A percentile compares a stretch with the other conserved stretches of the same genome.
These are phyloP conservation scores for Citropsis articulata DNA, from an alignment of 345 rosid species.

Conservation along the genomic window DNA sequence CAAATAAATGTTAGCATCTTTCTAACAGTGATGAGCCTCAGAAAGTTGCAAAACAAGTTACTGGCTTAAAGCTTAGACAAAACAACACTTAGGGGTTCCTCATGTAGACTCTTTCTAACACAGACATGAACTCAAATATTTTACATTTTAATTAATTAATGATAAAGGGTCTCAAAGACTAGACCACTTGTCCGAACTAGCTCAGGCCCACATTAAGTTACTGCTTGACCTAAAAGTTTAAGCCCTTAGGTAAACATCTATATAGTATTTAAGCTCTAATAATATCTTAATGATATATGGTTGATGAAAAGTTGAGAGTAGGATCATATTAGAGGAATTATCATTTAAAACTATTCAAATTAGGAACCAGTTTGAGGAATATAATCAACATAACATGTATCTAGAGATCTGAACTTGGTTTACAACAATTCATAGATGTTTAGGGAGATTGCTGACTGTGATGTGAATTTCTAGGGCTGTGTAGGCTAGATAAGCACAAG, in stretches of 20 bases:
- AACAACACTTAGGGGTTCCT: too few species aligned
- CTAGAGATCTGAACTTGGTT: not conserved
- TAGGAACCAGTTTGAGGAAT: slow-evolving; percentile 1
- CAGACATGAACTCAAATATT: too few species aligned
- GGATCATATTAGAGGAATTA: not conserved
- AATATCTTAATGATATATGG: not conserved
- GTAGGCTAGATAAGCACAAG: not conserved
- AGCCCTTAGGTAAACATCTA: not conserved
- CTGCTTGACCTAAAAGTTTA: not conserved
- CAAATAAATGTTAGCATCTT: not conserved
- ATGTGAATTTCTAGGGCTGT: not conserved
- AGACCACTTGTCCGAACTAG: not conserved
- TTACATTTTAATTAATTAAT: too few species aligned
- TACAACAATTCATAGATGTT: not conserved
- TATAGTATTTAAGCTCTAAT: not conserved
- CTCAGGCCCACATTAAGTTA: too few species aligned
- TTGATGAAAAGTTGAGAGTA: not conserved
- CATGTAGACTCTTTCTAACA: too few species aligned
- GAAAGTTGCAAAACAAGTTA: not conserved
- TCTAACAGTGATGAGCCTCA: not conserved
- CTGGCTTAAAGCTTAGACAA: too few species aligned
- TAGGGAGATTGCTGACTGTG: not conserved
- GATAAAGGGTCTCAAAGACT: too few species aligned
- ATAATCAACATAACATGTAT: not conserved
- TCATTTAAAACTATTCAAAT: not conserved